phyloP scores from a whole-genome alignment of 176 grass and related monocot species.

The Cenchrus americanus region DNA sequence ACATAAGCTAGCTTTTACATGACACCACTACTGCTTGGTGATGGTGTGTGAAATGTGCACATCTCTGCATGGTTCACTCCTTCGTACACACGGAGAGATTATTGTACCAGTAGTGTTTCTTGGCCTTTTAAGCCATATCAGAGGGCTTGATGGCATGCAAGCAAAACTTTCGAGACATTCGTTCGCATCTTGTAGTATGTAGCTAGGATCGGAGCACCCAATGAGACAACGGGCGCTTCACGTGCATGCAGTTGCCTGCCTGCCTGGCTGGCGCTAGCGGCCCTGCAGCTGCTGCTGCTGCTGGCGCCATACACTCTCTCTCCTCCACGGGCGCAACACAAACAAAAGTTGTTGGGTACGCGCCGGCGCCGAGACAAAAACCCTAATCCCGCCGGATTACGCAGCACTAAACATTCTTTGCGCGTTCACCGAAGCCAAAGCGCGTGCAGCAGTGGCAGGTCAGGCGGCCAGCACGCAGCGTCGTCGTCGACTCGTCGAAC shows the following conservation, averaged over 20 bases:
- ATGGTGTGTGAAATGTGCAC: background rate
- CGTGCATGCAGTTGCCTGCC: constrained; percentile 51
- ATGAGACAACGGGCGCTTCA: constrained; percentile 49
- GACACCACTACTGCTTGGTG: background rate
- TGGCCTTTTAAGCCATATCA: constrained; percentile 5
- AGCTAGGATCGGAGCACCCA: background rate
- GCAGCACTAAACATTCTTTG: constrained; percentile 43
- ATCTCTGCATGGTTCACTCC: background rate
- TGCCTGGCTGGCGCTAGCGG: background rate
- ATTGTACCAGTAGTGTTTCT: constrained; percentile 30
- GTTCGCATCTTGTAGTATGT: constrained; percentile 10
- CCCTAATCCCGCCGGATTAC: constrained; percentile 41
- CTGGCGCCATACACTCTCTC: background rate
- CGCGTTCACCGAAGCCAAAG: background rate
- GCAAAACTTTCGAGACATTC: constrained; percentile 25
- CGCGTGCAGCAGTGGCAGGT: background rate
- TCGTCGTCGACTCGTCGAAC: background rate
- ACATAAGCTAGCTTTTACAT: background rate
- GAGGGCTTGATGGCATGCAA: background rate
- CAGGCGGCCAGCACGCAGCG: too few species aligned
- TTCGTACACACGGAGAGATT: background rate
- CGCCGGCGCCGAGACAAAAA: constrained; percentile 54
- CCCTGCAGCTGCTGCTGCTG: background rate
- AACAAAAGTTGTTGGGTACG: constrained; percentile 35
- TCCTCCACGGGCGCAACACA: constrained; percentile 43